Base-by-base conservation (phyloP, 441 rosid species). In the Gossypium trilobum region DNA sequence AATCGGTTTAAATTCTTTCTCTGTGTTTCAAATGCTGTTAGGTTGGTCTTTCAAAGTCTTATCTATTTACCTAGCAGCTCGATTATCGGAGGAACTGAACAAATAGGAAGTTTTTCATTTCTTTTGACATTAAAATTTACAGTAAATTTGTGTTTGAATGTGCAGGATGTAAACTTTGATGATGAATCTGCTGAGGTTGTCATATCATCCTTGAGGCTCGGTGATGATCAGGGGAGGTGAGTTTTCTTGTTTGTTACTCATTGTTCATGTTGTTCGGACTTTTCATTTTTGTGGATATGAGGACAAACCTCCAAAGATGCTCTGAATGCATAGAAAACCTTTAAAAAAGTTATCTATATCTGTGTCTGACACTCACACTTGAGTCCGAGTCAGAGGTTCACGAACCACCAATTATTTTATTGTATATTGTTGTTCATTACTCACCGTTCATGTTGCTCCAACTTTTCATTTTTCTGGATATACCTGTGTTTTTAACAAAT, bases 181-280 rank as follows among this genome's bases (percentile, higher is more conserved):
- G 95, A 95, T 78, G 99, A 92, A 74, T 88, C 97, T 74, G 90
- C 96, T 67, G 97, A 90, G 77, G 95, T 88, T 54, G 93, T 95
- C 54, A 88, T 93, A 80, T 91, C 98, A 64, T 92, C 98, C 39
- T 75, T 95, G 84, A 81, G 98, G 80, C 93, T 95, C 9, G 96
- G 98, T 64, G 99, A 90, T 82, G 95, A 92, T 65, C 98, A 91
- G 76, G 95, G 90, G 59, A 90, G 93, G 97, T 89, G 68, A 77
- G 86, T 68, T 65, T 77, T 59, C 7, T 48, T 48, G 3, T 25
- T 25, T 1, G 31, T 67, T 48, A 23, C n/a, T 67, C 14, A 25
- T 48, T 0, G 7, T 39, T 0, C 20, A 17, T 7, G 25, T 54
- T 2, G 58, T 0, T 54, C 9, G 0, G 13, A 54, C 58, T 54